These are phyloP conservation scores for Saccharum officinarum DNA, from an alignment of 176 grass and related monocot species.

Conservation along the genomic window DNA sequence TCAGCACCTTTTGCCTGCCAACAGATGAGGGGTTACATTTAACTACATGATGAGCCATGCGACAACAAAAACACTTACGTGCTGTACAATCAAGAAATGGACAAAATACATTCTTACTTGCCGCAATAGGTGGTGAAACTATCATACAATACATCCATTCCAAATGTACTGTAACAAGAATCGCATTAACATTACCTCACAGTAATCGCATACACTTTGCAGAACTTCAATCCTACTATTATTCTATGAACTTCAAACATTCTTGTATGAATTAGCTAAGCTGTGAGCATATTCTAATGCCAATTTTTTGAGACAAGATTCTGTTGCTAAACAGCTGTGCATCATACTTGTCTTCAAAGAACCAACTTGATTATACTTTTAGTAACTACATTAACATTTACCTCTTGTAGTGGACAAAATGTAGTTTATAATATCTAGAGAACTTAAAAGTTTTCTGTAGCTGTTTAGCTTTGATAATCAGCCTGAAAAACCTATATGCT, in stretches of 20 bases:
- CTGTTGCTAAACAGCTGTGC: not conserved
- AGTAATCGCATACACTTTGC: not conserved
- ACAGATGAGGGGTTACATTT: constrained; percentile 21
- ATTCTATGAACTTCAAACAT: not conserved
- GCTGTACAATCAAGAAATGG: not conserved
- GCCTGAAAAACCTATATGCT: not conserved
- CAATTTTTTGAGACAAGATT: not conserved
- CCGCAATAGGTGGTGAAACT: not conserved
- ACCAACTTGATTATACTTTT: not conserved
- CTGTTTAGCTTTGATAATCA: not conserved
- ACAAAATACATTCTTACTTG: not conserved
- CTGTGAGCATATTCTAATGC: not conserved
- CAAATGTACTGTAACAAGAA: not conserved
- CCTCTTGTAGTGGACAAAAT: not conserved
- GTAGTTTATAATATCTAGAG: constrained; percentile 12
- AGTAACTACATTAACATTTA: not conserved
- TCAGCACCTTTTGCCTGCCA: constrained; percentile 88
- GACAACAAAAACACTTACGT: not conserved
- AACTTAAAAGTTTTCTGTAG: not conserved
- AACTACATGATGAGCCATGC: not conserved
- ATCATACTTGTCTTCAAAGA: not conserved
- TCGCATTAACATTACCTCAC: too few species aligned
- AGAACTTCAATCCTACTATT: not conserved
- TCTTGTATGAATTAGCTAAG: not conserved
- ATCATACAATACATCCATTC: not conserved